Evolutionary conservation across 2,329 filamentous ascomycete species (phyloP), one percentile per base, ranked within the genome.

Genomic region (Sordariomycetes sp.): DNA sequence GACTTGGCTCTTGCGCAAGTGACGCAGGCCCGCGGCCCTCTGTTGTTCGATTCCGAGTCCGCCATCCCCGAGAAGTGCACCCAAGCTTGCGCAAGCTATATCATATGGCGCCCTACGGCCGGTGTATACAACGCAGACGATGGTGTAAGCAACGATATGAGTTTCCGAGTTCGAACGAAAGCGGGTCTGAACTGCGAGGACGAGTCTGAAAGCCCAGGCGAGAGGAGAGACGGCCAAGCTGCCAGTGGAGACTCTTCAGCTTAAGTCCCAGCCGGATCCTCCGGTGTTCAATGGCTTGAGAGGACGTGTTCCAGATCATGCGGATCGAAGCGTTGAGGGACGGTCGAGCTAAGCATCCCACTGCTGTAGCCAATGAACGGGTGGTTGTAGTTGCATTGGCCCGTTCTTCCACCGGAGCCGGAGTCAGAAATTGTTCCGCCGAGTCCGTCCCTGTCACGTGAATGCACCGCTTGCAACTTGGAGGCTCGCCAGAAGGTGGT

Each of bases 1-100:
- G 76, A 73, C 64, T 80, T 80, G n/a, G 77, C 77, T 62, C 74
- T 77, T 60, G 77, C 77, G 63, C 77, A 80, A 1, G 76, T 78
- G 1, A 70, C 70, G 63, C 77, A 80, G 51, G 77, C 77, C 62
- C 75, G 74, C 3, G 77, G 76, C 14, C 77, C 77, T 61, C 74
- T 76, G 62, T 53, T 56, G 60, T 59, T 60, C 52, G 48, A 1
- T 37, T 54, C 57, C 52, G 28, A 16, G 22, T 53, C 56, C 6
- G 50, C 34, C 56, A 58, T 58, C 10, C 7, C 20, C 46, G 8
- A 22, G 46, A 50, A 22, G 20, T 24, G 22, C 46, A 12, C 46
- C 8, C 37, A n/a, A 16, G 37, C 37, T 6, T 10, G 37, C 37
- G 4, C 37, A 43, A 43, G 3, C 12, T 14, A 43, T 32, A 10